Percentiles rank a stretch among this genome's conserved stretches.
These are phyloP conservation scores for Tylopilus sp. DNA, from an alignment of 1,284 basidiomycete species.

Conservation along the genomic window DNA sequence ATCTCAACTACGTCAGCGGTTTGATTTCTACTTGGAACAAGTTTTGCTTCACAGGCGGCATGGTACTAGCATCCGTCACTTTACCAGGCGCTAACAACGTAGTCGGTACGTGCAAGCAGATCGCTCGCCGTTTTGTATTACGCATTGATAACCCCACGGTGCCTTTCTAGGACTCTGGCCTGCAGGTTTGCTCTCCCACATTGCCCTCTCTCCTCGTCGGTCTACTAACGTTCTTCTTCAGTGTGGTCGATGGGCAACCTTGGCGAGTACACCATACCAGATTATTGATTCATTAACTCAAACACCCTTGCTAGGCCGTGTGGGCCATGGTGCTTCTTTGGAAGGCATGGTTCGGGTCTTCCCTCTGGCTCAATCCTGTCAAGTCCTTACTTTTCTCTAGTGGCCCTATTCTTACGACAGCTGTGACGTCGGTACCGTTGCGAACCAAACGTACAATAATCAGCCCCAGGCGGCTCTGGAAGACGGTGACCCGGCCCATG, in stretches of 20 bases:
- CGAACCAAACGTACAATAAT: conserved; percentile 46
- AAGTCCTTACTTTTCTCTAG: conserved; percentile 19
- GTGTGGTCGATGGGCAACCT: conserved; percentile 68
- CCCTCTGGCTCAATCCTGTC: background rate
- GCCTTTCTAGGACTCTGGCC: conserved; percentile 30
- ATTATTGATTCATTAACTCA: background rate
- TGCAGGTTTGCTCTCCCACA: conserved; percentile 26
- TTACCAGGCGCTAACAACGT: conserved; percentile 71
- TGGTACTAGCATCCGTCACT: conserved; percentile 69
- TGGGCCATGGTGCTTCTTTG: conserved; percentile 59
- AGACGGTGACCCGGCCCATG: conserved; percentile 37
- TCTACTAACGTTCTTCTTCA: conserved; percentile 16
- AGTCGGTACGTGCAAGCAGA: conserved; percentile 37
- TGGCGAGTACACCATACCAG: conserved; percentile 29
- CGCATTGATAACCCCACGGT: background rate
- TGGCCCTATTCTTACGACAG: conserved; percentile 50
- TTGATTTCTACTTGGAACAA: conserved; percentile 83
- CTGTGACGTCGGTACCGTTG: conserved; percentile 58
- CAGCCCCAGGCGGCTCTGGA: conserved; percentile 38
- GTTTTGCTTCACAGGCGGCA: conserved; percentile 90
- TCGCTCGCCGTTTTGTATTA: conserved; percentile 46
- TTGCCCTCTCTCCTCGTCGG: background rate
- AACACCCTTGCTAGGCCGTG: conserved; percentile 35
- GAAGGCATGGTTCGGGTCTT: conserved; percentile 49
- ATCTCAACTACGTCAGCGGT: conserved; percentile 71